Percentiles rank a stretch among this genome's conserved stretches.
These are phyloP conservation scores for Tephrocybe sp. DNA, from an alignment of 768 basidiomycete species.

Conservation along the genomic window DNA sequence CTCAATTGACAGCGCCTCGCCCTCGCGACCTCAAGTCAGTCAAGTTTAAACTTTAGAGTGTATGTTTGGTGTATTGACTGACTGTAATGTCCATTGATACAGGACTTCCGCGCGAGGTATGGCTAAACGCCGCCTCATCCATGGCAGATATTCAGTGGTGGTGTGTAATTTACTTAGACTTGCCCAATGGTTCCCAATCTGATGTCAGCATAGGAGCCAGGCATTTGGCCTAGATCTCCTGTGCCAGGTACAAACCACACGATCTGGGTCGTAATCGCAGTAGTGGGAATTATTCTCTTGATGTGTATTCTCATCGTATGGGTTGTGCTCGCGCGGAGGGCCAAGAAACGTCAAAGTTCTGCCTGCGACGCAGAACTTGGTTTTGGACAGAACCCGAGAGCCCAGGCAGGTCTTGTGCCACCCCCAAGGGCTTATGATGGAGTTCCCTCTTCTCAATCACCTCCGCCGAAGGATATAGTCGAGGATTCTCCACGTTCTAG, in stretches of 20 bases:
- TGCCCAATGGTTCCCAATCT: background rate
- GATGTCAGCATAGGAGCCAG: background rate
- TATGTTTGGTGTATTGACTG: background rate
- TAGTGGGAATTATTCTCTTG: conserved; percentile 9
- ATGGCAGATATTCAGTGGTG: background rate
- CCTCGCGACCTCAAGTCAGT: conserved; percentile 6
- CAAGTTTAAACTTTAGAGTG: too few species aligned
- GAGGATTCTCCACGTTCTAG: background rate
- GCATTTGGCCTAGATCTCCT: conserved; percentile 4
- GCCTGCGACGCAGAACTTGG: conserved; percentile 12
- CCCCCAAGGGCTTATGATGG: conserved; percentile 12
- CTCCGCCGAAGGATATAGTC: background rate
- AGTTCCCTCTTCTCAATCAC: conserved; percentile 5
- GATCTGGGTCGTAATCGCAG: conserved; percentile 8
- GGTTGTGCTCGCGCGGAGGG: background rate
- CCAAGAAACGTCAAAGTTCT: conserved; percentile 3
- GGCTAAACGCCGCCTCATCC: background rate
- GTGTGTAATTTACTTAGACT: background rate
- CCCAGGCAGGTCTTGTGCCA: conserved; percentile 1
- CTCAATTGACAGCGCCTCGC: background rate
- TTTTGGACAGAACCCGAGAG: conserved; percentile 10
- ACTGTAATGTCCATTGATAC: background rate
- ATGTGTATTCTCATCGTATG: background rate
- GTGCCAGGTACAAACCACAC: conserved; percentile 1
- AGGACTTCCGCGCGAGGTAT: background rate